phyloP scores from a whole-genome alignment of 257 asterid species.

The Henckelia pumila region DNA sequence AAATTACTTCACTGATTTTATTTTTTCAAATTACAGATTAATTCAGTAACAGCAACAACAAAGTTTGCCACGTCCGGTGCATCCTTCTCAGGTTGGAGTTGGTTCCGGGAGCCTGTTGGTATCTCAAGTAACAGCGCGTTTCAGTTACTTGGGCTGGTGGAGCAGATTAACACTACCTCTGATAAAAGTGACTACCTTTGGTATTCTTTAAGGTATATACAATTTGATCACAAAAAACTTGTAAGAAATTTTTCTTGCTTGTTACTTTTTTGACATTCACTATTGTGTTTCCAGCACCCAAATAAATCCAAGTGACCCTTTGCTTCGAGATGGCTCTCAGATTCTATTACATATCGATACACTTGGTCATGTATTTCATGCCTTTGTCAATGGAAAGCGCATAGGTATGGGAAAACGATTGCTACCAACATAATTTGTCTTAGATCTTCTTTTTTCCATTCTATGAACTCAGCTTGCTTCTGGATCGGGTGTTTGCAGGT shows the following conservation, averaged over 20 bases:
- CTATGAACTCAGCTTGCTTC: neutral
- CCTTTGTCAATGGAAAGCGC: neutral
- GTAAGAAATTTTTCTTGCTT: neutral
- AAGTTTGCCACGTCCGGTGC: neutral
- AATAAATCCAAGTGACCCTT: neutral
- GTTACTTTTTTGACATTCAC: neutral
- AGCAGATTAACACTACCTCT: neutral
- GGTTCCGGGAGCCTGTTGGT: slow-evolving; percentile 1
- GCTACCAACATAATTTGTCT: neutral
- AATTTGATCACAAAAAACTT: neutral
- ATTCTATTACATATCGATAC: neutral
- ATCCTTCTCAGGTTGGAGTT: neutral
- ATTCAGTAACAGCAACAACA: neutral
- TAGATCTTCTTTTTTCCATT: neutral
- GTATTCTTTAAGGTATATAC: neutral
- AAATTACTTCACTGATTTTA: neutral
- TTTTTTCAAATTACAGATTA: neutral
- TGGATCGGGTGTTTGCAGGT: neutral
- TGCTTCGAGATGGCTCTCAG: neutral
- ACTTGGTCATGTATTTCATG: neutral
- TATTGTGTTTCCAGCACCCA: neutral
- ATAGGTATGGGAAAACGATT: neutral
- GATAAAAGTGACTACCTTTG: neutral
- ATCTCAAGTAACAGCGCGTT: neutral
- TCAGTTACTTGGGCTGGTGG: neutral